Percentiles rank a stretch among this genome's conserved stretches.
phyloP scores from a whole-genome alignment of 1,284 basidiomycete species.

The Cystodermella granulosa region DNA sequence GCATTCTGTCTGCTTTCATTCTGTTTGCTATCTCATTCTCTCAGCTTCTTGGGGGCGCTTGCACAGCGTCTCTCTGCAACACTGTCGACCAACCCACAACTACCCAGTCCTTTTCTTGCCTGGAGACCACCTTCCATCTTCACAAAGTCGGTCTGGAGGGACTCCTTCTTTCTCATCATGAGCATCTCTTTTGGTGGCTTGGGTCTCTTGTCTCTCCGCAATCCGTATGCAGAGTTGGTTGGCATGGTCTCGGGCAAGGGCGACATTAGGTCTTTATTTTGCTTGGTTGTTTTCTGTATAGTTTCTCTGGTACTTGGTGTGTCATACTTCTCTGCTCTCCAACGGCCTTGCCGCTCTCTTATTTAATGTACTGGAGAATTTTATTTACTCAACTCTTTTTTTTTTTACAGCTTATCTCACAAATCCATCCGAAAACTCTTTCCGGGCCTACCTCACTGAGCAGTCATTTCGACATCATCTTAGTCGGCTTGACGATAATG shows the following conservation, averaged over 20 bases:
- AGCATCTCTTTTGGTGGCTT: conserved; percentile 60
- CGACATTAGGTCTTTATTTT: conserved; percentile 64
- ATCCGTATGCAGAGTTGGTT: conserved; percentile 49
- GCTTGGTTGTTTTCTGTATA: conserved; percentile 60
- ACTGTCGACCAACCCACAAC: conserved; percentile 40
- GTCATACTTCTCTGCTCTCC: not conserved
- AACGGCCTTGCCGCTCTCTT: conserved; percentile 13
- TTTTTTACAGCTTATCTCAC: conserved; percentile 75
- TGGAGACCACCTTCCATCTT: conserved; percentile 32
- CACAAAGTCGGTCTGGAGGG: conserved; percentile 37
- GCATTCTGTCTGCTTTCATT: not conserved
- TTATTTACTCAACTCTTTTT: conserved; percentile 13
- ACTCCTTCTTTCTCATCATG: conserved; percentile 51
- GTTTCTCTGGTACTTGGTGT: conserved; percentile 70
- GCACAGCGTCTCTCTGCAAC: conserved; percentile 39
- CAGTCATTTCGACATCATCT: conserved; percentile 92
- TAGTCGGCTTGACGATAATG: conserved; percentile 73
- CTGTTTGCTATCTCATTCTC: not conserved
- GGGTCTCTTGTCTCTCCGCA: conserved; percentile 56
- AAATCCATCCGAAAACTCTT: conserved; percentile 88
- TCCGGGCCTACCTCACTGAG: conserved; percentile 90
- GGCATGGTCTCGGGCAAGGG: conserved; percentile 50
- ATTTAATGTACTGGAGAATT: conserved; percentile 5
- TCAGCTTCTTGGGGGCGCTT: conserved; percentile 7
- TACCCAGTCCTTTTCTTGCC: conserved; percentile 39